phyloP scores from a whole-genome alignment of 257 asterid genomes.

The Petunia secreta region DNA sequence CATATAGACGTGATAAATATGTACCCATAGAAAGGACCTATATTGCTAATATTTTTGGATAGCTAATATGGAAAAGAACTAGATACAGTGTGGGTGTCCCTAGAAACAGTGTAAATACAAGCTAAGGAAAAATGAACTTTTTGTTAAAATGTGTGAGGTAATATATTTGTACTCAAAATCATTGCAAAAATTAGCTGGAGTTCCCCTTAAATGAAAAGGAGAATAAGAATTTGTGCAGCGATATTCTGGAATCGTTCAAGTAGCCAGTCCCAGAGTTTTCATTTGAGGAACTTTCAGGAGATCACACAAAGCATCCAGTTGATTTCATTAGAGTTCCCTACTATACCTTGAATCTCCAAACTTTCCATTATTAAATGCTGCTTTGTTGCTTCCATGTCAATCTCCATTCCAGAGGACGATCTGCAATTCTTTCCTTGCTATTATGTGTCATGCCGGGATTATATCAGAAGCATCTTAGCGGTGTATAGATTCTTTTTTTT shows the following conservation, averaged over 20 bases:
- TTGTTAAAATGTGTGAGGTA: neutral
- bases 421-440: neutral
- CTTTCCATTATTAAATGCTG: slow-evolving; percentile 1
- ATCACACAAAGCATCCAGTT: slow-evolving; percentile 19
- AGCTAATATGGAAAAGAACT: neutral
- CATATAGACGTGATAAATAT: neutral
- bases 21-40: neutral
- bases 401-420: neutral
- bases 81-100: neutral
- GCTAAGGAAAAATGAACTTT: neutral
- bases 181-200: neutral
- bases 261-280: slow-evolving; percentile 15
- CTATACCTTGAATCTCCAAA: neutral
- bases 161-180: neutral
- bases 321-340: neutral
- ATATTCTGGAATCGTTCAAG: slow-evolving; percentile 4
- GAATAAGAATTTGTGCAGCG: neutral
- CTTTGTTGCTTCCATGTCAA: neutral
- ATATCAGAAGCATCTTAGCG: neutral
- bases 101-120: neutral
- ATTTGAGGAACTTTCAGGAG: neutral
- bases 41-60: neutral
- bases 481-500: neutral
- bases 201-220: neutral
- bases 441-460: neutral